Conservation (phyloP, 2,329 filamentous ascomycete species). For the Clarireedia hainanense region DNA sequence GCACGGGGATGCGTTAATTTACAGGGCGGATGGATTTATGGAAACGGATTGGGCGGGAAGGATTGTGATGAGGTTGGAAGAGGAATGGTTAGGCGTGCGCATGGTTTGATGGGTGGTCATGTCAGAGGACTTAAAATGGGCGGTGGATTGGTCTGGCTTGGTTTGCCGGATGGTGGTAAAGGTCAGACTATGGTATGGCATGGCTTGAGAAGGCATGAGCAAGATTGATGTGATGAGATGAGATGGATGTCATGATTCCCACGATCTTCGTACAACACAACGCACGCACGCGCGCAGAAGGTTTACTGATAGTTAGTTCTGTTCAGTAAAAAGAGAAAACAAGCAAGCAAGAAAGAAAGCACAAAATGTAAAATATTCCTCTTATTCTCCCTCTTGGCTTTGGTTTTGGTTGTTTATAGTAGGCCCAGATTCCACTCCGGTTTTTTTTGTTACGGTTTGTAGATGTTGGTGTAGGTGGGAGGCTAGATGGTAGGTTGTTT, state of each 20-base stretch:
- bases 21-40: neutral
- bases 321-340: constrained; percentile 4
- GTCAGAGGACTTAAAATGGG: too few relatives aligned
- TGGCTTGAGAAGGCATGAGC: neutral
- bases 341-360: neutral
- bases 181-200: neutral
- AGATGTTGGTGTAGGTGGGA: too few relatives aligned
- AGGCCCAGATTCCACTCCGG: too few relatives aligned
- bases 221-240: neutral
- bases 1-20: constrained; percentile 21
- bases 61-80: neutral
- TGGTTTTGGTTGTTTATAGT: too few relatives aligned
- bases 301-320: neutral
- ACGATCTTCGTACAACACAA: neutral
- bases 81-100: neutral
- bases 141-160: neutral
- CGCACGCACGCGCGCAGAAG: too few relatives aligned
- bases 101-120: too few relatives aligned
- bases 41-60: neutral
- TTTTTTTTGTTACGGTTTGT: too few relatives aligned
- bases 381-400: neutral
- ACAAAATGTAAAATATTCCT: neutral
- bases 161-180: neutral
- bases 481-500: too few relatives aligned
- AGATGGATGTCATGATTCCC: constrained; percentile 4